phyloP scores from a whole-genome alignment of 768 basidiomycete species.

The Trametes gibbosa region DNA sequence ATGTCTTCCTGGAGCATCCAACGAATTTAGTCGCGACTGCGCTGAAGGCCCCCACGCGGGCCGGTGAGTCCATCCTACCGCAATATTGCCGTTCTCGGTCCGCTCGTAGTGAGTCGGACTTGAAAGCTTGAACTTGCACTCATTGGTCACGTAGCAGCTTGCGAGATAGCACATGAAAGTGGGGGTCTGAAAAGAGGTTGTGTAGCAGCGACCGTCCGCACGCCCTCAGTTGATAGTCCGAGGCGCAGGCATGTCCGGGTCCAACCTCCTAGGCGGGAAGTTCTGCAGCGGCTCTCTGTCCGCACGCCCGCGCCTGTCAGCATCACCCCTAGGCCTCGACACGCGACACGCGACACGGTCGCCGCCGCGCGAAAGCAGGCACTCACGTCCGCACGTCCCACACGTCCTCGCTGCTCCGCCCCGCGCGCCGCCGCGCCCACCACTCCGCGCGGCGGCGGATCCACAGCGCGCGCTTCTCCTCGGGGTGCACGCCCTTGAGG shows the following conservation, averaged over 20 bases:
- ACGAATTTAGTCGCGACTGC: no score
- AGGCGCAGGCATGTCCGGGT: conserved; percentile 5
- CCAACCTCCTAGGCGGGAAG: conserved; percentile 39
- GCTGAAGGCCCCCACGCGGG: no score
- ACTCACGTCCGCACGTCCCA: conserved; percentile 87
- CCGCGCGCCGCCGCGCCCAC: conserved; percentile 82
- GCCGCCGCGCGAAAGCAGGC: no score
- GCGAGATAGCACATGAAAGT: no score
- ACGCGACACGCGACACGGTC: background rate
- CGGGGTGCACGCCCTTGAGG: conserved; percentile 72
- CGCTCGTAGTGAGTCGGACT: no score
- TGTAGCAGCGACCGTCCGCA: no score
- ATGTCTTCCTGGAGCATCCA: no score
- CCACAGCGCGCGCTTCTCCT: conserved; percentile 81
- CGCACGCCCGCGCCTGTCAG: background rate
- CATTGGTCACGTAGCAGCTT: no score
- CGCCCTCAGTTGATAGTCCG: conserved; percentile 8
- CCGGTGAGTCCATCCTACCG: no score
- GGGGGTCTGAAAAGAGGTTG: no score
- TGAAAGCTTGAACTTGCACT: no score
- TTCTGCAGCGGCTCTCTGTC: conserved; percentile 48
- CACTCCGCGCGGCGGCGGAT: conserved; percentile 85
- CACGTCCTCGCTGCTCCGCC: conserved; percentile 88
- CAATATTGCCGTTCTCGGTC: no score
- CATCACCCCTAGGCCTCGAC: background rate